Conservation (phyloP, 768 basidiomycete genomes). For the Hygrocybe coccinea region DNA sequence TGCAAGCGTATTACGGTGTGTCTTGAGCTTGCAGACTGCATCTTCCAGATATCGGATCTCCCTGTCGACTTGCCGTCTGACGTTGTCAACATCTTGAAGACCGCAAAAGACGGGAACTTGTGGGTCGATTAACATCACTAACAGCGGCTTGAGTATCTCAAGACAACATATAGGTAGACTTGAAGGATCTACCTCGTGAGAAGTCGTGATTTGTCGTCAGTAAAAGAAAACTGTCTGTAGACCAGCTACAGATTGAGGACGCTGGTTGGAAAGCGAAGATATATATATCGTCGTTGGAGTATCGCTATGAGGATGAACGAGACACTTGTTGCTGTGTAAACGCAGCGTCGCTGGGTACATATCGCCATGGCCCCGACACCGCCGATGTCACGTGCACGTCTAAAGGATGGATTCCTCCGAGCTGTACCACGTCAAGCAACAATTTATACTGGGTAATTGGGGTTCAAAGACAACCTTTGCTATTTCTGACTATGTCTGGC, state of each 20-base stretch:
- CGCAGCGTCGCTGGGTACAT: neutral
- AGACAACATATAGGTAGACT: neutral
- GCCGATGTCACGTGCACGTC: neutral
- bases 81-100: neutral
- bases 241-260: neutral
- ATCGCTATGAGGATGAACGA: neutral
- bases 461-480: neutral
- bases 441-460: slow-evolving; percentile 62
- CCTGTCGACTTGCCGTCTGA: slow-evolving; percentile 34
- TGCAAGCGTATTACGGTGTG: slow-evolving; percentile 34
- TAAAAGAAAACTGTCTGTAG: neutral
- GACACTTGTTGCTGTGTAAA: neutral
- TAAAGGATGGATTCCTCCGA: slow-evolving; percentile 51
- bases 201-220: neutral
- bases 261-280: neutral
- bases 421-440: slow-evolving; percentile 67
- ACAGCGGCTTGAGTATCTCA: neutral
- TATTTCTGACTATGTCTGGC: neutral
- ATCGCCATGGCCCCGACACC: neutral
- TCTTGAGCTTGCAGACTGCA: slow-evolving; percentile 32
- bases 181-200: neutral
- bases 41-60: slow-evolving; percentile 33
- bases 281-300: neutral
- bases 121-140: neutral
- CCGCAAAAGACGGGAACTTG: neutral